phyloP scores from a whole-genome alignment of 2,329 filamentous ascomycete species.

The Geosmithia putterillii region DNA sequence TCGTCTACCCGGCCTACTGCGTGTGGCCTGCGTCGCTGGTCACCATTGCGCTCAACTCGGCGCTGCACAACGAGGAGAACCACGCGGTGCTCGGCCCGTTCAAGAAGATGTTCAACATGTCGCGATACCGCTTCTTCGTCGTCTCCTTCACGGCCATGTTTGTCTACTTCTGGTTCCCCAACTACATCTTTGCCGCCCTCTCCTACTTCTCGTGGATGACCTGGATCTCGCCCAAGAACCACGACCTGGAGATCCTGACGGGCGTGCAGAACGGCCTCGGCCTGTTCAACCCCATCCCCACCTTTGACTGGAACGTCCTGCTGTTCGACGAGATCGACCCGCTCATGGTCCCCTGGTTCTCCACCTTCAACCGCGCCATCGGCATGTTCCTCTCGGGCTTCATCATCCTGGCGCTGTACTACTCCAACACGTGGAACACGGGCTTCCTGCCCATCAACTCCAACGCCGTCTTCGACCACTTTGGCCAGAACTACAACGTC shows the following conservation, averaged over 20 bases:
- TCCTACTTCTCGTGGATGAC: constrained; percentile 40
- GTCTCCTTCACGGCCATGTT: constrained; percentile 30
- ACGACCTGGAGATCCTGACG: constrained; percentile 23
- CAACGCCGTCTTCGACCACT: constrained; percentile 26
- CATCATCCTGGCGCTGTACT: constrained; percentile 27
- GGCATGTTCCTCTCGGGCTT: constrained; percentile 20
- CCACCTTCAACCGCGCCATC: constrained; percentile 21
- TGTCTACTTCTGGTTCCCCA: constrained; percentile 40
- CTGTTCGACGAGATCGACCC: constrained; percentile 19
- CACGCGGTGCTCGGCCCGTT: constrained; percentile 15
- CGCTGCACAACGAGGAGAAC: constrained; percentile 29
- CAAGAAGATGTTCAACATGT: constrained; percentile 23
- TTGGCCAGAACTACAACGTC: constrained; percentile 23
- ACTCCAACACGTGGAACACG: constrained; percentile 28
- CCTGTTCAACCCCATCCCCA: constrained; percentile 30
- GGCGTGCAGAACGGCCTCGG: constrained; percentile 28
- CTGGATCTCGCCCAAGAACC: constrained; percentile 37
- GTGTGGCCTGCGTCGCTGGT: constrained; percentile 39
- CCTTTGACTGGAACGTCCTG: constrained; percentile 31
- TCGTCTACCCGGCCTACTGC: constrained; percentile 37
- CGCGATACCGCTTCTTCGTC: constrained; percentile 32
- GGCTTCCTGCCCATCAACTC: constrained; percentile 34
- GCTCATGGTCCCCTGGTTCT: constrained; percentile 18
- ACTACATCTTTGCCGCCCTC: constrained; percentile 34
- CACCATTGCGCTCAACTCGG: constrained; percentile 32